Percentiles rank a stretch among this genome's conserved stretches.
These are phyloP conservation scores for Volvox carteri DNA, from an alignment of 163 green algal species.

Conservation along the genomic window DNA sequence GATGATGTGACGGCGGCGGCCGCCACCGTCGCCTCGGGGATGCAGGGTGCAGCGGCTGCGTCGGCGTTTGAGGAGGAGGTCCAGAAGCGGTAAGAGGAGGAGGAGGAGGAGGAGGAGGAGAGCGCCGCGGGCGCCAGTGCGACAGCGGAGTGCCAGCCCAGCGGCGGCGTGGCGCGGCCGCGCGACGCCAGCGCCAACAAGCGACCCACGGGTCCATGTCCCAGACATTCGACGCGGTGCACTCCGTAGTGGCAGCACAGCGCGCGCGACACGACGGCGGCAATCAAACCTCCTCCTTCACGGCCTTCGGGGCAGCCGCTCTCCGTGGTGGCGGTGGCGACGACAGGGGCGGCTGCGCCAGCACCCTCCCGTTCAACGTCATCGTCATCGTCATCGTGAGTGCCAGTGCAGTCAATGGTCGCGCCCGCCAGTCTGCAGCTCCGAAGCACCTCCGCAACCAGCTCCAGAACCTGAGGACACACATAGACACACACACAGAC, in stretches of 20 bases:
- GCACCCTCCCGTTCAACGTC: no score
- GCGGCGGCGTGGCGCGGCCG: not conserved
- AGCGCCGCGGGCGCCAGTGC: slow-evolving; percentile 17
- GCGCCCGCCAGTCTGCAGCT: not conserved
- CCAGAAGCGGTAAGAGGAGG: no score
- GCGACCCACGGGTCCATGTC: slow-evolving; percentile 39
- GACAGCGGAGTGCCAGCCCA: slow-evolving; percentile 20
- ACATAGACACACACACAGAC: not conserved
- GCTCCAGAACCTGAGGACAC: slow-evolving; percentile 27
- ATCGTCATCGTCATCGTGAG: not conserved
- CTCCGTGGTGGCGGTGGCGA: not conserved
- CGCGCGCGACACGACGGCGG: not conserved
- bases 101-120: not conserved
- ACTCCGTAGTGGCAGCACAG: slow-evolving; percentile 49
- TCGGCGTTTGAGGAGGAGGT: no score
- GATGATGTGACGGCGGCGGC: not conserved
- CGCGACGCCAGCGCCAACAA: not conserved
- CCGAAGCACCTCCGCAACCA: slow-evolving; percentile 31
- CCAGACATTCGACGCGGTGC: slow-evolving; percentile 35
- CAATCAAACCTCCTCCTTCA: not conserved
- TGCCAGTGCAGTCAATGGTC: not conserved
- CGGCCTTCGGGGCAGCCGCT: not conserved
- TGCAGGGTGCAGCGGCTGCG: not conserved
- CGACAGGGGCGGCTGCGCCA: no score
- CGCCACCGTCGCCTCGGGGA: not conserved